Percentiles rank a stretch among this genome's conserved stretches.
These are phyloP conservation scores for Monilinia fructigena DNA, from an alignment of 2,329 filamentous ascomycete genomes.

Conservation along the genomic window DNA sequence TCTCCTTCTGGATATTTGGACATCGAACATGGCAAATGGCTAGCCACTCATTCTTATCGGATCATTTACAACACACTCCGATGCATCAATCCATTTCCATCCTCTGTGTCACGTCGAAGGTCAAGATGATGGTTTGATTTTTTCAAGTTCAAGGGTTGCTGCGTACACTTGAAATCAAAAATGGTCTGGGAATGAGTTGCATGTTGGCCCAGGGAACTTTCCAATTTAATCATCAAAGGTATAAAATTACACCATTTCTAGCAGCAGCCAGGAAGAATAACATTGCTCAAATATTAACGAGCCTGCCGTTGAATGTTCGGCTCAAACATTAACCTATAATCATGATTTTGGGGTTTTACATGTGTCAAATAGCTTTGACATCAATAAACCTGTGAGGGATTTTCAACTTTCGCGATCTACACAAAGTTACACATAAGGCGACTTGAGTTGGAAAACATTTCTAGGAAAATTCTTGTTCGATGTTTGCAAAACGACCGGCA, in stretches of 20 bases:
- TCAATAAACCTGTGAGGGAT: background rate
- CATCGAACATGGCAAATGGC: background rate
- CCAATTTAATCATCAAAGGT: background rate
- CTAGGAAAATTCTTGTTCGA: background rate
- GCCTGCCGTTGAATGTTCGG: background rate
- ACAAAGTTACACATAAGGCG: background rate
- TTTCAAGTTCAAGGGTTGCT: background rate
- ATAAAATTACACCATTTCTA: background rate
- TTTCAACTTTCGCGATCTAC: background rate
- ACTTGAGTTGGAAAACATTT: constrained; percentile 4
- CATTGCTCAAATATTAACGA: background rate
- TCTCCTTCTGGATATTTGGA: constrained; percentile 5
- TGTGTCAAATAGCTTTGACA: constrained; percentile 13
- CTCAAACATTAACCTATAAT: background rate
- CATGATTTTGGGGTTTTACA: background rate
- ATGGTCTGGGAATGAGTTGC: background rate
- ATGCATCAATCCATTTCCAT: constrained; percentile 2
- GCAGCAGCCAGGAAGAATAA: background rate
- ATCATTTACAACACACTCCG: constrained; percentile 2
- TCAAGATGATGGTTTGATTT: background rate
- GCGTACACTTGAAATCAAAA: background rate
- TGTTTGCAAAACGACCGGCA: background rate
- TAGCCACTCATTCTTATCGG: constrained; percentile 8
- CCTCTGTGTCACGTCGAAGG: background rate
- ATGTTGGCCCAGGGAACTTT: background rate